Base-by-base conservation (phyloP, 495 filamentous ascomycete species). In the Penicillium cinerascens region DNA sequence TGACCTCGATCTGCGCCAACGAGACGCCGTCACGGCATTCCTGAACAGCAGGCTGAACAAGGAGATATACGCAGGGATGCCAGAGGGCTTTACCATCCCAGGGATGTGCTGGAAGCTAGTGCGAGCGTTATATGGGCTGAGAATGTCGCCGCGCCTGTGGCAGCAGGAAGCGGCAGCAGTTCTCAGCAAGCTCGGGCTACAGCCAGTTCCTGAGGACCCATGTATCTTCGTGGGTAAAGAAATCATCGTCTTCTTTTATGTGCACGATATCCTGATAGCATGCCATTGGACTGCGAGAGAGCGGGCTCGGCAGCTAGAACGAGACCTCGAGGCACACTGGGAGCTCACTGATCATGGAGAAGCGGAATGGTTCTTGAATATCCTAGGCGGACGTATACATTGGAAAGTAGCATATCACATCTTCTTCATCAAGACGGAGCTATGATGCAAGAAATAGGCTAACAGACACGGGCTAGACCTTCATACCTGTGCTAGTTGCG, bases 161-260 rank as follows among this genome's bases (percentile, higher is more conserved):
- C 52, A 65, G 26, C 40, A 54, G 13, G 55, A 67, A 25, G 43
- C 63, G 0, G 37, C 47, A 8, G n/a, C 15, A 29, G 55, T 55
- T n/a, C 45, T 68, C 1, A 2, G 4, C 4, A 45, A 61, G 4
- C 38, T 68, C n/a, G 60, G 46, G 7, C 41, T 67, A 6, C 9
- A 50, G 11, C 18, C 33, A 10, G 47, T 67, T 20, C 43, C 49
- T 10, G 52, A 58, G 18, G 54, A 58, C 21, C 48, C 45, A 18
- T 69, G 55, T 51, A 23, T 64, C 0, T 63, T 67, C 27, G 44
- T 44, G 1, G 36, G 54, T 10, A 9, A 52, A 9, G 38, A 44
- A 2, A 54, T 66, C 13, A 42, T 63, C 42, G 17, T 67, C 4
- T 62, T 67, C 48, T 56, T 67, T 33, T 64, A 64, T 48, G n/a